Base-by-base conservation (phyloP, 2,329 filamentous ascomycete species). In the Fusarium tjaetaba region DNA sequence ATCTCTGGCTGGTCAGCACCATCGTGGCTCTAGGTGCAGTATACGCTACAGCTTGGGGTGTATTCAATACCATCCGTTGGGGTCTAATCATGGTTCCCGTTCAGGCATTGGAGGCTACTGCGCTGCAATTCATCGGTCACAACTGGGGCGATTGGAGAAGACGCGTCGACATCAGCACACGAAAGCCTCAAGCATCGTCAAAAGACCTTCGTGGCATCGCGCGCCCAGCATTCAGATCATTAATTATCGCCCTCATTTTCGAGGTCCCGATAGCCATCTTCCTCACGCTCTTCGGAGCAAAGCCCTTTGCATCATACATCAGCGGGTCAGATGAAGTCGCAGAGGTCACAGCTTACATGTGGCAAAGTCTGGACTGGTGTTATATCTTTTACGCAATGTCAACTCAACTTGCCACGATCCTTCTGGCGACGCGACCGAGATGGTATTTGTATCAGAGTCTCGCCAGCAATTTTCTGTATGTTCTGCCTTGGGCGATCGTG, bases 31-130 rank as follows among this genome's bases (percentile, higher is more conserved):
- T 94, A 66, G 91, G 91, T 0, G 81, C 83, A 0, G 86, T 89
- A 11, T 94, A 94, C 78, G 89, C 91, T 0, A 94, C 91, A 0
- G 91, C 92, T 1, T 94, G 91, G 92, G 90, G 91, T 4, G 84
- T 94, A 15, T 94, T 94, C 82, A 92, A 88, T 62, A 94, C 91
- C 0, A 94, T 94, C 46, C 86, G 91, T 20, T 94, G 92, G 92
- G 92, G 92, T 0, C 83, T 94, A 2, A 83, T 94, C 36, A 94
- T 94, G 92, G 91, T 94, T 0, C 92, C 92, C 0, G 90, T 94
- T 0, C 87, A 90, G 68, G 86, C 91, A 0, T 83, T 94, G 1
- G 91, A 94, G 79, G 88, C 89, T 5, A 91, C 91, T 0, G 85
- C 90, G 0, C 81, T 92, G 1, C 85, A 90, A 0, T 94, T 93